Base-by-base conservation (phyloP, 441 rosid genomes). In the Cnidoscolus chayamansa region DNA sequence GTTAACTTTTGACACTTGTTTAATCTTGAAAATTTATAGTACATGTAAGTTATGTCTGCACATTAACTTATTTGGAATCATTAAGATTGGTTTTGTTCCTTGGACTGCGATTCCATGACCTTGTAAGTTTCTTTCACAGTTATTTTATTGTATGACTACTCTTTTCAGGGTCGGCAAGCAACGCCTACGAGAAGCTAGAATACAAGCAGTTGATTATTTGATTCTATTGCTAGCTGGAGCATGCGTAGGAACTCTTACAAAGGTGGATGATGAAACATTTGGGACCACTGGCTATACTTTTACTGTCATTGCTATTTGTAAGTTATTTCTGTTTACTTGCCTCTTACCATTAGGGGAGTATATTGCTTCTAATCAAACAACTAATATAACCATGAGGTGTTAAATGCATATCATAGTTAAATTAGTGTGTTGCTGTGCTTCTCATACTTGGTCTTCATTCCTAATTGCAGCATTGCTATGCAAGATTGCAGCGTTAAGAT, bases 291-390 rank as follows among this genome's bases (percentile, higher is more conserved):
- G 97, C 75, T 95, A 93, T 71, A 88, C 89, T 47, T 91, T 88
- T 66, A 88, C 97, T 19, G 90, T 95, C 71, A 95, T 93, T 50
- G 98, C 96, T n/a, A 86, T 95, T 45, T 95, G 98, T 93, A 89
- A 93, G 99, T 87, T 68, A 7, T 17, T 32, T 43, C 2, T 50
- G 53, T 49, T 40, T 48, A 3, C 56, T 20, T 50, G 45, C 43
- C 30, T 4, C 62, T 62, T 20, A 5, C 16, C 53, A 63, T 43
- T 69, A 19, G 25, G 25, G 25, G 25, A 25, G 25, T 25, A 25
- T 25, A 25, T 25, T 25, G 25, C 37, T 62, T 30, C 65, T 47
- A 37, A 16, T 45, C 32, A 7, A 54, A 5, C 31, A 65, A 48
- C 55, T 55, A 65, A 45, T 62, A 48, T 4, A 20, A 13, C 6